Evolutionary conservation across 2,329 filamentous ascomycete species (phyloP), one percentile per base, ranked within the genome.

Genomic region (Waltergamsia citrina): DNA sequence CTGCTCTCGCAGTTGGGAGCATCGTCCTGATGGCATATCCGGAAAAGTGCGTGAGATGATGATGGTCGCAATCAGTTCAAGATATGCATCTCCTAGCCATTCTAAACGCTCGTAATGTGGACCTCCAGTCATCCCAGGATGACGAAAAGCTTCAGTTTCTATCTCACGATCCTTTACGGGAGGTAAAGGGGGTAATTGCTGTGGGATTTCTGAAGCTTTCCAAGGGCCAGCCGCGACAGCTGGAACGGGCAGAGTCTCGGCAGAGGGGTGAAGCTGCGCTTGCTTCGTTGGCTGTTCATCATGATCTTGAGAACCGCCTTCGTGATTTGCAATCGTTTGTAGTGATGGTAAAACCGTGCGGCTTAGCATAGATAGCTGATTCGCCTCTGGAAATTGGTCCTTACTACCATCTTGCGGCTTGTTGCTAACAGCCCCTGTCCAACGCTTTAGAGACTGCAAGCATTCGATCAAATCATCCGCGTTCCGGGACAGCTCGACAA

Each of bases 81-180:
- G 65, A 46, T 90, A 90, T 15, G 85, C 81, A 52, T 96, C 90
- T 6, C 90, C 90, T 7, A 94, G 67, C 61, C 90, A 87, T 56
- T 96, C 90, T 6, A 95, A 73, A 14, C 76, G 74, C 49, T 95
- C 88, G 55, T 95, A 95, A 47, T 55, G 57, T 18, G 49, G 45
- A 2, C 38, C 41, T 4, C 35, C 19, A 4, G 47, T 48, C n/a
- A 28, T 18, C 2, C 74, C 76, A 2, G 68, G 60, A 45, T 90
- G 85, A 1, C 72, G 85, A 47, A 88, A 81, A 9, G 77, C 74
- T 12, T 76, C 70, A 18, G 58, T 60, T 45, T 79, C 73, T 14
- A 88, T 63, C 16, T 62, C 56, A 0, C 67, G 58, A 41, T 86
- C 70, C 6, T 65, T 48, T 33, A 86, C 71, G 8, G 60, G 50